These are phyloP conservation scores for Backusella westeae DNA, from an alignment of 192 early-diverging fungal species.

Conservation along the genomic window DNA sequence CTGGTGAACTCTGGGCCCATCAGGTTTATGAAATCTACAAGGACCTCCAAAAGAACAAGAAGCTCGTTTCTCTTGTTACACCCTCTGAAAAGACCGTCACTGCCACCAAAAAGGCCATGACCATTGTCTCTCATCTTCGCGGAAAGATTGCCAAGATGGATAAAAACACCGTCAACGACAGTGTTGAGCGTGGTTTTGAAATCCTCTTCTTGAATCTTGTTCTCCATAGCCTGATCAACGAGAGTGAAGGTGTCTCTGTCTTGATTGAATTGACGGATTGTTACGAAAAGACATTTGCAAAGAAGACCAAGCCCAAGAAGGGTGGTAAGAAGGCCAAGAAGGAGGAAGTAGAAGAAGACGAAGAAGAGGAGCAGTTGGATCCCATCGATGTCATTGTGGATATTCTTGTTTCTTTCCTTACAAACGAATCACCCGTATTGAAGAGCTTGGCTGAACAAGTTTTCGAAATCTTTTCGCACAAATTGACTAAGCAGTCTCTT, in stretches of 20 bases:
- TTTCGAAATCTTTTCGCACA: conserved; percentile 79
- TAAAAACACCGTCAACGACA: conserved; percentile 6
- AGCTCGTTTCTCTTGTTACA: conserved; percentile 29
- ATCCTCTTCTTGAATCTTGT: conserved; percentile 67
- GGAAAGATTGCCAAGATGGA: conserved; percentile 32
- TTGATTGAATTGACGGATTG: conserved; percentile 74
- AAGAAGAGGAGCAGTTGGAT: conserved; percentile 58
- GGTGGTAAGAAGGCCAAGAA: conserved; percentile 39
- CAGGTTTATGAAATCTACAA: conserved; percentile 50
- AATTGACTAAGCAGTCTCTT: conserved; percentile 73
- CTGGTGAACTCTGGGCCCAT: conserved; percentile 61
- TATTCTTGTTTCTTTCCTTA: conserved; percentile 85
- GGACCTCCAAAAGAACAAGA: conserved; percentile 40
- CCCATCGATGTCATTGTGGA: conserved; percentile 95
- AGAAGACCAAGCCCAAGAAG: conserved; percentile 33
- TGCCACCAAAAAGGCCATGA: conserved; percentile 40
- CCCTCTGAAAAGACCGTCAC: conserved; percentile 40
- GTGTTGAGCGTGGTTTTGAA: conserved; percentile 63
- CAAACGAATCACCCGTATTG: conserved; percentile 75
- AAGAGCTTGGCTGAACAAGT: conserved; percentile 76
- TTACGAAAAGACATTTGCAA: conserved; percentile 62
- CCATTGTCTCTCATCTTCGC: conserved; percentile 39
- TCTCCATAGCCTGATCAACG: conserved; percentile 62
- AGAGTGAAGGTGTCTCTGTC: conserved; percentile 61
- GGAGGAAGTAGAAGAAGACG: not conserved